phyloP scores from a whole-genome alignment of 768 basidiomycete species.

The Lentinula detonsa region DNA sequence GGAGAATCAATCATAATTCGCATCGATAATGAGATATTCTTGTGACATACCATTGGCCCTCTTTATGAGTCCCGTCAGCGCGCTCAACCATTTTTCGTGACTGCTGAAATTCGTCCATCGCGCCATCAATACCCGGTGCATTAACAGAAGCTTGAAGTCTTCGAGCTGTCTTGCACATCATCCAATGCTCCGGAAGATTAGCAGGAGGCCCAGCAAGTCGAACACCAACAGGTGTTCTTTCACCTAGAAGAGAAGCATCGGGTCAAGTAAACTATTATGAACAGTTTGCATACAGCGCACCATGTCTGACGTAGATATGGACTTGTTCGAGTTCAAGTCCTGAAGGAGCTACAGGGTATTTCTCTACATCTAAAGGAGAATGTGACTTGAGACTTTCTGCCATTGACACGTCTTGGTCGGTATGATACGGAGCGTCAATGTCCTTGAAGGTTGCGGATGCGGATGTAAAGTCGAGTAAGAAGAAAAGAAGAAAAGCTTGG shows the following conservation, averaged over 20 bases:
- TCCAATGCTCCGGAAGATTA: conserved; percentile 64
- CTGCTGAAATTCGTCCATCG: conserved; percentile 24
- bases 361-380: conserved; percentile 49
- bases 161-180: conserved; percentile 52
- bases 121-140: conserved; percentile 14
- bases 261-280: background rate
- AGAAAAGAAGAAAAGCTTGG: background rate
- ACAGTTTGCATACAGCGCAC: conserved; percentile 29
- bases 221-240: conserved; percentile 70
- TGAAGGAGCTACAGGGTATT: conserved; percentile 52
- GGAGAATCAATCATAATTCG: background rate
- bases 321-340: conserved; percentile 62
- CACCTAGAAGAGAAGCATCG: conserved; percentile 38
- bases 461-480: background rate
- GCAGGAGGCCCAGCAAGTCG: conserved; percentile 58
- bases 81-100: conserved; percentile 49
- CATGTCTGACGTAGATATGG: conserved; percentile 71
- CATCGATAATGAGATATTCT: background rate
- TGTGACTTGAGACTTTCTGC: conserved; percentile 31
- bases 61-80: conserved; percentile 43
- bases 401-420: conserved; percentile 25
- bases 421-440: background rate
- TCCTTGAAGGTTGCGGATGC: background rate
- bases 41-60: conserved; percentile 56
- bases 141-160: conserved; percentile 41